Evolutionary conservation across 257 asterid genomes (phyloP).

Genomic region (Cruciata laevipes): DNA sequence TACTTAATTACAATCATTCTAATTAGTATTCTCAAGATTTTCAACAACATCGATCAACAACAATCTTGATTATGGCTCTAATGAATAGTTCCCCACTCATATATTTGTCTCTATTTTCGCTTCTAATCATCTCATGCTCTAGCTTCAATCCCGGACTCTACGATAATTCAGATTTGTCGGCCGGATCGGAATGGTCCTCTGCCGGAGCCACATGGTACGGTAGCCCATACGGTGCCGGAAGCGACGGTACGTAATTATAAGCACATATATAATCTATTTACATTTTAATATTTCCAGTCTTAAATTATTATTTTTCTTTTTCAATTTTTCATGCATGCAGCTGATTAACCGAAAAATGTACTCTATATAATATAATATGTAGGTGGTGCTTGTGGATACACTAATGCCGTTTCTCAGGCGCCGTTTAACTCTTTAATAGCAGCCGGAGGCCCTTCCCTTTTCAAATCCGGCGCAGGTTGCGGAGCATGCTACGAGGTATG

Average conservation of each 20-base stretch:
- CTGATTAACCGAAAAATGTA: not conserved
- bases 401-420: conserved; percentile 46
- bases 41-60: too few species aligned
- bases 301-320: too few species aligned
- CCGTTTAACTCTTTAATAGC: conserved; percentile 70
- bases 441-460: conserved; percentile 65
- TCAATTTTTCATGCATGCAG: not conserved
- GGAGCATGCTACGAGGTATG: conserved; percentile 81
- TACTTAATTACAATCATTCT: too few species aligned
- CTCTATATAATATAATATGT: not conserved
- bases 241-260: conserved; percentile 80
- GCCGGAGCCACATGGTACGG: conserved; percentile 95
- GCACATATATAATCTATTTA: not conserved
- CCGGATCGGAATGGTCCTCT: conserved; percentile 43
- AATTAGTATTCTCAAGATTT: too few species aligned
- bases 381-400: conserved; percentile 93
- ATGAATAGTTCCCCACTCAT: not conserved
- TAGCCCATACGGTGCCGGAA: conserved; percentile 70
- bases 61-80: conserved; percentile 25
- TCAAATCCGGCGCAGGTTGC: conserved; percentile 56
- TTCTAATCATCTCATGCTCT: conserved; percentile 29
- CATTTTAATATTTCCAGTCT: too few species aligned
- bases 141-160: conserved; percentile 48
- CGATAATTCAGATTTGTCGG: conserved; percentile 24
- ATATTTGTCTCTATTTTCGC: conserved; percentile 20